Base-by-base conservation (phyloP, 2,329 filamentous ascomycete species). In the Lizonia empirigonia region DNA sequence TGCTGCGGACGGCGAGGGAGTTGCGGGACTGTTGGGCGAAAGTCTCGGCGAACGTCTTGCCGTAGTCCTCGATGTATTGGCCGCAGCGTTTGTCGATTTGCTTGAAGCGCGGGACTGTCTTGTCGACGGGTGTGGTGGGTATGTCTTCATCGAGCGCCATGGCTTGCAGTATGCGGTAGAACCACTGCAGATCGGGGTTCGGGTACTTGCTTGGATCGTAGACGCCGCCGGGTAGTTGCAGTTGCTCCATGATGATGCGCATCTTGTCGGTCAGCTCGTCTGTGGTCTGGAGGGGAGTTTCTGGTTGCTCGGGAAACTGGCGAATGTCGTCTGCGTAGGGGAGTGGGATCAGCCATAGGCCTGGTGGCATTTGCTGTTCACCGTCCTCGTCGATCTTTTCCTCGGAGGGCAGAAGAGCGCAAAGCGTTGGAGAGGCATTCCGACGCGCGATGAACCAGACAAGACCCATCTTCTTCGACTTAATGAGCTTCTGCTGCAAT, bases 131-230 rank as follows among this genome's bases (percentile, higher is more conserved):
- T 36, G 81, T 75, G 16, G 89, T 87, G 0, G 92, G 92, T 1
- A 96, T 77, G 60, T 97, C 92, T 69, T 99, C 94, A 27, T 96
- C 92, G 1, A 99, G 80, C 0, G 94, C 94, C 50, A 97, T 81
- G 6, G 90, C 88, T 74, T 99, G 94, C 0, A 99, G 78, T 36
- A 99, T 96, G 55, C 85, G 87, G 78, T 97, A 99, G 76, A 97
- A 94, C 92, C 93, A 99, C 75, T 99, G 94, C 19, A 99, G 79
- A 7, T 89, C 83, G 68, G 92, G 91, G 56, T 99, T 99, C 0
- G 94, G 90, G 65, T 97, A 97, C 66, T 88, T 94, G 1, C 80
- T 78, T 1, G 93, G 92, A 60, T 96, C 88, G 68, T 95, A 99
- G 24, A 83, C 80, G 5, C 83, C 91, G 65, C 90, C 92, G 0